These are phyloP conservation scores for Camellia lanceoleosa DNA, from an alignment of 148 eudicot species.

Conservation along the genomic window DNA sequence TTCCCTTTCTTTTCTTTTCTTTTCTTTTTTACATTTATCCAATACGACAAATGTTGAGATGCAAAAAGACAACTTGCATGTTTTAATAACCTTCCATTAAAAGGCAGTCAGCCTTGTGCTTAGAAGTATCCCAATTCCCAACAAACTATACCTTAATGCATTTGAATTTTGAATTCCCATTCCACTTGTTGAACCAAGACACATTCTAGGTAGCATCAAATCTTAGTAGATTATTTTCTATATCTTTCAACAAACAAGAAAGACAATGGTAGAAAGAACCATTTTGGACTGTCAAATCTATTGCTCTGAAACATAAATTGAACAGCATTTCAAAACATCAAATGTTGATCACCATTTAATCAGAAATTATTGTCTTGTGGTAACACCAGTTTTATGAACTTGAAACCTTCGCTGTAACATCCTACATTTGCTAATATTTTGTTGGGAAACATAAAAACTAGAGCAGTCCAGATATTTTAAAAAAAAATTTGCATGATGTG, in stretches of 20 bases:
- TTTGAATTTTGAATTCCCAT: background rate
- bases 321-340: background rate
- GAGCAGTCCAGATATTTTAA: background rate
- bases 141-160: background rate
- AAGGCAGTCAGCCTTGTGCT: background rate
- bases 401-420: background rate
- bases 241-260: background rate
- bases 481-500: background rate
- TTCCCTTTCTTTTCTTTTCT: too few species aligned
- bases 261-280: background rate
- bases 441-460: background rate
- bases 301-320: background rate
- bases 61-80: background rate
- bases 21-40: too few species aligned
- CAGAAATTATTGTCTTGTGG: background rate
- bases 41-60: too few species aligned
- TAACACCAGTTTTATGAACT: background rate
- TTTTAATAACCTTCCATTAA: constrained; percentile 2
- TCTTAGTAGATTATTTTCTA: background rate
- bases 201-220: background rate
- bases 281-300: background rate
- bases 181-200: background rate
- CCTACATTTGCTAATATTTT: background rate
- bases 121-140: background rate
- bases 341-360: background rate